These are phyloP conservation scores for Kazachstania kunashirensis DNA, from an alignment of 805 yeast genomes.

Conservation along the genomic window DNA sequence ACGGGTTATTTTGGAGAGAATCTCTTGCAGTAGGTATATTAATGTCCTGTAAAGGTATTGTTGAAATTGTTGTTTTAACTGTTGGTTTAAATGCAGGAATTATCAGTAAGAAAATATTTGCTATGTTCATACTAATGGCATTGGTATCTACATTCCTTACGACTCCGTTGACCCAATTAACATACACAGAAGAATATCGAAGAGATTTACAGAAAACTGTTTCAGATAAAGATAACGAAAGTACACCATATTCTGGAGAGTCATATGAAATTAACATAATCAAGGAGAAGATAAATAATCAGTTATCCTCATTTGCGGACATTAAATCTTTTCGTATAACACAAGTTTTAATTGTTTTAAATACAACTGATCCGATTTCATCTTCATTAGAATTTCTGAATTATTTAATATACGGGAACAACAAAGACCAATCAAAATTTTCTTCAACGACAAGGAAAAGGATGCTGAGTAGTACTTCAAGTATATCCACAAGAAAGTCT, in stretches of 20 bases:
- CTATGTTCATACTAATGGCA: slow-evolving; percentile 82
- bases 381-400: slow-evolving; percentile 24
- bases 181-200: slow-evolving; percentile 56
- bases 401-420: slow-evolving; percentile 13
- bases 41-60: slow-evolving; percentile 86
- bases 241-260: not conserved
- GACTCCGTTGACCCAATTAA: slow-evolving; percentile 56
- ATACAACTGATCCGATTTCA: slow-evolving; percentile 26
- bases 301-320: slow-evolving; percentile 14
- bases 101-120: slow-evolving; percentile 52
- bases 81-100: slow-evolving; percentile 67
- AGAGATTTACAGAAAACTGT: slow-evolving; percentile 34
- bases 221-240: slow-evolving; percentile 11
- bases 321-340: slow-evolving; percentile 14
- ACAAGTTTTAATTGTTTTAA: slow-evolving; percentile 17
- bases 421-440: slow-evolving; percentile 1
- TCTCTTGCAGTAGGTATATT: slow-evolving; percentile 66
- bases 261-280: not conserved
- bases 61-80: slow-evolving; percentile 68
- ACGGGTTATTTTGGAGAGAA: slow-evolving; percentile 63
- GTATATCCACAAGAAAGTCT: slow-evolving; percentile 13
- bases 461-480: slow-evolving; percentile 13
- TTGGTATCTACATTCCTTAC: slow-evolving; percentile 69
- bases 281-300: not conserved
- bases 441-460: not conserved